phyloP scores from a whole-genome alignment of 495 filamentous ascomycete genomes.

The Annulohypoxylon moriforme region DNA sequence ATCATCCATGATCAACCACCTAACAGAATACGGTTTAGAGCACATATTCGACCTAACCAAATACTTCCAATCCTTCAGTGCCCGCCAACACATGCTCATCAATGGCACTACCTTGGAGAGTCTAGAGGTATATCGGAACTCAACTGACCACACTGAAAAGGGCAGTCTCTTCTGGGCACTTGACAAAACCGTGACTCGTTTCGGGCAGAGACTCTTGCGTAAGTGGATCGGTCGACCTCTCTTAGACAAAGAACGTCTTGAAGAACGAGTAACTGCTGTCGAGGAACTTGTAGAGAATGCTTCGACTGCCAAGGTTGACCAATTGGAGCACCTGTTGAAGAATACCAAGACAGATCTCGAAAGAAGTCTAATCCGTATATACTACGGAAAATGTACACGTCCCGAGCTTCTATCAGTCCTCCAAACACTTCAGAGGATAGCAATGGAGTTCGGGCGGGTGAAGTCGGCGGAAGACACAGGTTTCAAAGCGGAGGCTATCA shows the following conservation, averaged over 20 bases:
- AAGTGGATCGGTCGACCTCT: slow-evolving; percentile 97
- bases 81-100: slow-evolving; percentile 93
- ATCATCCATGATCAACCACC: slow-evolving; percentile 95
- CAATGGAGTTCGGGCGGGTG: slow-evolving; percentile 75
- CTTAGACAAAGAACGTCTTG: slow-evolving; percentile 78
- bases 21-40: slow-evolving; percentile 92
- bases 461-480: slow-evolving; percentile 74
- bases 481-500: slow-evolving; percentile 78
- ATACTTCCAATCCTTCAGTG: slow-evolving; percentile 97
- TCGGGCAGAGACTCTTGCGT: slow-evolving; percentile 86
- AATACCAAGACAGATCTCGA: slow-evolving; percentile 87
- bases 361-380: slow-evolving; percentile 91
- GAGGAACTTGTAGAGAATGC: slow-evolving; percentile 83
- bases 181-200: slow-evolving; percentile 90
- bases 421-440: slow-evolving; percentile 84
- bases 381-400: slow-evolving; percentile 94
- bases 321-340: slow-evolving; percentile 73
- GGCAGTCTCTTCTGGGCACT: slow-evolving; percentile 96
- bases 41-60: slow-evolving; percentile 97
- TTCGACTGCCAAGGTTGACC: slow-evolving; percentile 74
- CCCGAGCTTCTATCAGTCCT: slow-evolving; percentile 88
- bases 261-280: slow-evolving; percentile 87
- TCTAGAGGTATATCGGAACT: slow-evolving; percentile 95
- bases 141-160: slow-evolving; percentile 85
- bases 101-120: slow-evolving; percentile 96